phyloP scores from a whole-genome alignment of 2,329 filamentous ascomycete species.

The Sporothrix curviconia region DNA sequence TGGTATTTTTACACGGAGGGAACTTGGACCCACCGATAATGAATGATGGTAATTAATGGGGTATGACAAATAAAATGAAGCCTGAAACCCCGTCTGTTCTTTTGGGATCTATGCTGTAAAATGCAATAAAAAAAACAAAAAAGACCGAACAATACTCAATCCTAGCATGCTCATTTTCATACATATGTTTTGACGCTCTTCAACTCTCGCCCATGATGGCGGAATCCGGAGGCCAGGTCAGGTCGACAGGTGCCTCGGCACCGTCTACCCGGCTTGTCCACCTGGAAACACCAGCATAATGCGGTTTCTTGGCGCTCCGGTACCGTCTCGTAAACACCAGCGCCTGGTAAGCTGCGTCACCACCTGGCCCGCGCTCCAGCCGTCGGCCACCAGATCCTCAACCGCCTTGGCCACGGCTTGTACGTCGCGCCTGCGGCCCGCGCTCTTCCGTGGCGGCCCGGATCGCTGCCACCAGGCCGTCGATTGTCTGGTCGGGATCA shows the following conservation, averaged over 20 bases:
- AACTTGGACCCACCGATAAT: no score
- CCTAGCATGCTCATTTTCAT: no score
- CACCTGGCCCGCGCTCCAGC: constrained; percentile 91
- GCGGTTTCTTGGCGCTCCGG: constrained; percentile 76
- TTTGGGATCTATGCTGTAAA: neutral
- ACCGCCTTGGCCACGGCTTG: constrained; percentile 68
- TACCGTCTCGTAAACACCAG: constrained; percentile 76
- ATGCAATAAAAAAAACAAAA: neutral
- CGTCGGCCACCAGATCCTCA: constrained; percentile 87
- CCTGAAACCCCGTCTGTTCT: neutral
- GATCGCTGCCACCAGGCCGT: constrained; percentile 65
- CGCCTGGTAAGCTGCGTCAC: constrained; percentile 74
- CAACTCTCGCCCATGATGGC: constrained; percentile 53
- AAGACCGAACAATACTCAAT: no score
- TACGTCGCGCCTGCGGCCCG: constrained; percentile 58
- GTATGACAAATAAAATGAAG: neutral
- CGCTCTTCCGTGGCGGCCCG: constrained; percentile 46
- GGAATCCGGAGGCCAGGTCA: constrained; percentile 78
- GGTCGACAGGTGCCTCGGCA: constrained; percentile 81
- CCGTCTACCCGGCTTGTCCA: constrained; percentile 92
- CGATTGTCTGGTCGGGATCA: constrained; percentile 71
- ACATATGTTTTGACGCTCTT: no score
- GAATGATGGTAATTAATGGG: no score
- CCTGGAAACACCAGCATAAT: constrained; percentile 87
- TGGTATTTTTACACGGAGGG: no score